These are phyloP conservation scores for Metschnikowia lunata DNA, from an alignment of 805 yeast species.

Conservation along the genomic window DNA sequence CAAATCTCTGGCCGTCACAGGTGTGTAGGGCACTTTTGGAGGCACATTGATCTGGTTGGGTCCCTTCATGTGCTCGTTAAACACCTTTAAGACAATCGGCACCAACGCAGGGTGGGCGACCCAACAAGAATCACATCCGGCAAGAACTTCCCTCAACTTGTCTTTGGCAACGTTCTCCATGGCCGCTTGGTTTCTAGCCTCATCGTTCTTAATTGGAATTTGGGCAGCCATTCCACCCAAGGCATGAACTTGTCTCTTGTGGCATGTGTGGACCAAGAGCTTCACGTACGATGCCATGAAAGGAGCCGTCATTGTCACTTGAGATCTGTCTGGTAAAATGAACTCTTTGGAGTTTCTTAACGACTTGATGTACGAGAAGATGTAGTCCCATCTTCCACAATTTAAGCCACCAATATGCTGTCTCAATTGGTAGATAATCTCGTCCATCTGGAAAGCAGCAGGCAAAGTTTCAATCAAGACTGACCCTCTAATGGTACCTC, in stretches of 20 bases:
- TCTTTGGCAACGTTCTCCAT: conserved; percentile 71
- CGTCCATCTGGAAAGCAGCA: conserved; percentile 84
- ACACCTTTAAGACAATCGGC: conserved; percentile 65
- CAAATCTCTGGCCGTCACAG: conserved; percentile 56
- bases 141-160: conserved; percentile 68
- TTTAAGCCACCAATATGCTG: conserved; percentile 76
- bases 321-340: conserved; percentile 74
- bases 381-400: conserved; percentile 90
- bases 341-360: conserved; percentile 64
- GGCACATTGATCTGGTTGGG: conserved; percentile 69
- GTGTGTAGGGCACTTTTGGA: conserved; percentile 44
- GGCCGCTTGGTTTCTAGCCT: conserved; percentile 57
- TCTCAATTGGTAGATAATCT: conserved; percentile 70
- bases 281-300: conserved; percentile 78
- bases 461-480: conserved; percentile 81
- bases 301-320: conserved; percentile 76
- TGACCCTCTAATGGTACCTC: conserved; percentile 80
- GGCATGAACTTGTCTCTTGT: conserved; percentile 76
- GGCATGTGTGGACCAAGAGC: conserved; percentile 68
- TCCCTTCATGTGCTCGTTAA: conserved; percentile 74
- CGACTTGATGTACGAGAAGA: conserved; percentile 74
- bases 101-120: conserved; percentile 84
- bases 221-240: conserved; percentile 93
- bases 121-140: conserved; percentile 89
- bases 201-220: conserved; percentile 73